phyloP scores from a whole-genome alignment of 441 rosid species.

The Pelargonium citronellum region DNA sequence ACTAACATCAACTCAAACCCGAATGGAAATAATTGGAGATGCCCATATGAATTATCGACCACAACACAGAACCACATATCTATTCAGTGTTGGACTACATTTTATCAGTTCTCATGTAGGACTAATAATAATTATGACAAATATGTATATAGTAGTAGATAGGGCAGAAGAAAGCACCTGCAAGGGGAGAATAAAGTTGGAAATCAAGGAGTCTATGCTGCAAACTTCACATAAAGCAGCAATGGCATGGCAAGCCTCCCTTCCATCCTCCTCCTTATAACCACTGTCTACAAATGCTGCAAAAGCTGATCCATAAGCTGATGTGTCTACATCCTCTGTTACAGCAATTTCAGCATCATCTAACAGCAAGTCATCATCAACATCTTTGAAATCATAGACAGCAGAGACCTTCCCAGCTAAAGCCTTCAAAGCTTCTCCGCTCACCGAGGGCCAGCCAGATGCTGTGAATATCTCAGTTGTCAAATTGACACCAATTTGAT shows the following conservation, averaged over 20 bases:
- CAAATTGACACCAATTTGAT: constrained; percentile 42
- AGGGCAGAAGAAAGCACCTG: constrained; percentile 51
- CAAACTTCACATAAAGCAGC: constrained; percentile 82
- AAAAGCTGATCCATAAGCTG: constrained; percentile 53
- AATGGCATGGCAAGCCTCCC: constrained; percentile 88
- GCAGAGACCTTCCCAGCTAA: constrained; percentile 78
- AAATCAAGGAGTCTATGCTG: constrained; percentile 80
- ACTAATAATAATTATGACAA: constrained; percentile 7
- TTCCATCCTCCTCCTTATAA: constrained; percentile 44
- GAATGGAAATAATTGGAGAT: background rate
- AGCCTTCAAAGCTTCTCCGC: constrained; percentile 69
- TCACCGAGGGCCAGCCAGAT: constrained; percentile 79
- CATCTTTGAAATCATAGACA: constrained; percentile 43
- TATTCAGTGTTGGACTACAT: background rate
- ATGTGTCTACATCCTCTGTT: constrained; percentile 33
- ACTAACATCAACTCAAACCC: background rate
- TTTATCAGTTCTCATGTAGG: background rate
- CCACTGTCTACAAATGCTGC: constrained; percentile 33
- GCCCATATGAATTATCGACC: background rate
- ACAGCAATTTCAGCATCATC: constrained; percentile 28
- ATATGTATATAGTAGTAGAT: constrained; percentile 13
- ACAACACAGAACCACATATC: background rate
- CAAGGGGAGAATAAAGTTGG: constrained; percentile 88
- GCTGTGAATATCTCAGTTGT: constrained; percentile 69
- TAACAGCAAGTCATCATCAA: constrained; percentile 27